Evolutionary conservation across 2,329 filamentous ascomycete species (phyloP), one percentile per base, ranked within the genome.

Genomic region (Phialocephala sp.): DNA sequence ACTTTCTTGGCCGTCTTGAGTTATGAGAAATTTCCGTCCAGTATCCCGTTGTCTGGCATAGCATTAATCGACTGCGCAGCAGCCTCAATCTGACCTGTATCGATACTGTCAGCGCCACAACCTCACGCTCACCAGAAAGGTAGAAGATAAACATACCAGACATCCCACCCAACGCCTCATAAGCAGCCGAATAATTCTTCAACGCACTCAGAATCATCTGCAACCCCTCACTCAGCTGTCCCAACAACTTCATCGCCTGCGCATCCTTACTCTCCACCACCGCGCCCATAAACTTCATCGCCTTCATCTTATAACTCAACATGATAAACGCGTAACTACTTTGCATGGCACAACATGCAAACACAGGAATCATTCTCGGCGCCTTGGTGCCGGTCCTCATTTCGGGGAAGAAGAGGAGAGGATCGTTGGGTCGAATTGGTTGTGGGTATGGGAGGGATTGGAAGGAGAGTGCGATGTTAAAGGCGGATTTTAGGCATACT

Each of bases 401-500:
- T 3, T 47, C 15, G 2, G 60, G 63, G 55, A 69, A 67, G 22
- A 59, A 66, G 2, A 47, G 45, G 14, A 64, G 61, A 2, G 56
- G 56, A 32, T 67, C 63, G n/a, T 41, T 39, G 8, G 55, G 37
- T 2, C 66, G 60, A 6, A 64, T 24, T 11, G 67, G 66, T 32
- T 68, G 64, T 24, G 83, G 82, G 62, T 80, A 83, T 0, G 83
- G 82, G 39, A 85, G 71, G 12, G 76, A 74, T 67, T 81, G 77
- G 60, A 84, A 84, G 14, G 79, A 79, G 59, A 76, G 72, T 1
- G 82, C 79, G 62, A 85, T 84, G 66, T 78, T 81, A 52, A 84
- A 76, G 1, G 82, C 81, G 8, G 82, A 80, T 56, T 80, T 81
- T 37, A 84, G 75, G 69, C 82, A 84, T 65, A 84, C 78, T 69